Evolutionary conservation across 441 rosid genomes (phyloP).

Genomic region (Melastoma candidum): DNA sequence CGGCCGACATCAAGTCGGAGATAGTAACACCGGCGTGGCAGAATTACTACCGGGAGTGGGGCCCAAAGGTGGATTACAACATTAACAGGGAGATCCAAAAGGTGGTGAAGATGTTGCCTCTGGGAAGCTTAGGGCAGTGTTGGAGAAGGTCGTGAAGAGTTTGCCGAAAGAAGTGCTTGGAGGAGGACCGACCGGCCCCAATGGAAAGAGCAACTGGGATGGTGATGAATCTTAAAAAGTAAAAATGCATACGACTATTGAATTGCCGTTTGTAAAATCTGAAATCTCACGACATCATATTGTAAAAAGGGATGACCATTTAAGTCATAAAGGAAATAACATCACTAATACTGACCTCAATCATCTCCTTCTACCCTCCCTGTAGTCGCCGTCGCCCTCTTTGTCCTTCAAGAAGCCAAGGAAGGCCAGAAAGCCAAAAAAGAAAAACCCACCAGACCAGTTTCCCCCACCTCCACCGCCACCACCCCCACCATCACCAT

Average conservation of each 20-base stretch:
- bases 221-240: conserved; percentile 14
- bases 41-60: conserved; percentile 28
- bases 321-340: too few relatives aligned
- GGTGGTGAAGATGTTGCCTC: conserved; percentile 4
- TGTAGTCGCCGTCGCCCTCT: conserved; percentile 47
- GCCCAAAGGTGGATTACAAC: conserved; percentile 12
- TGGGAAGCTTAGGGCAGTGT: conserved; percentile 7
- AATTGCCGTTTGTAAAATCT: too few relatives aligned
- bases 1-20: neutral
- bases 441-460: conserved; percentile 83
- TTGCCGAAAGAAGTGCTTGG: conserved; percentile 12
- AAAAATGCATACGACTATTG: too few relatives aligned
- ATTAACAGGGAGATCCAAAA: conserved; percentile 13
- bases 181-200: conserved; percentile 18
- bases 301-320: too few relatives aligned
- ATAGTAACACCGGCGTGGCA: conserved; percentile 7
- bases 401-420: conserved; percentile 71
- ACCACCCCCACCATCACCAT: conserved; percentile 80
- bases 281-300: too few relatives aligned
- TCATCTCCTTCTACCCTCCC: conserved; percentile 29
- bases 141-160: conserved; percentile 5
- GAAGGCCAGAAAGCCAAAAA: conserved; percentile 81
- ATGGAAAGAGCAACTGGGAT: conserved; percentile 12
- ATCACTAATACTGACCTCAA: conserved; percentile 13
- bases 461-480: conserved; percentile 84